These are phyloP conservation scores for Citrus sp. DNA, from an alignment of 345 rosid genomes.

Conservation along the genomic window DNA sequence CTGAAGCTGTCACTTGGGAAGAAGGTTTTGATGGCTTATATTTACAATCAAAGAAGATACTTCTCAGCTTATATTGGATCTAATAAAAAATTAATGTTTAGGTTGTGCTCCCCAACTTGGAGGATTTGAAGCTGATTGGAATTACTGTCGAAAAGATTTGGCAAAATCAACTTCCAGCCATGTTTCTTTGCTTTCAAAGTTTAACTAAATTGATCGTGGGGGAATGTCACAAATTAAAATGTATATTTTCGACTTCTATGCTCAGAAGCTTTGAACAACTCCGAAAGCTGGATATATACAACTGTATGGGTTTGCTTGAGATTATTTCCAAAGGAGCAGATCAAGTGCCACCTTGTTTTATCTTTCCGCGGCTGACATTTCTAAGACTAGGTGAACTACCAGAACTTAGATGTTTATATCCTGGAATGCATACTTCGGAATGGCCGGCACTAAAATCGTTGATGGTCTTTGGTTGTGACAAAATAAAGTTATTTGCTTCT, in stretches of 20 bases:
- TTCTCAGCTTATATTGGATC: neutral
- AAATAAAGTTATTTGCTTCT: too few relatives aligned
- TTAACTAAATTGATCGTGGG: neutral
- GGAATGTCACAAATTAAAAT: neutral
- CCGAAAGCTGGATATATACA: neutral
- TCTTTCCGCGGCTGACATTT: too few relatives aligned
- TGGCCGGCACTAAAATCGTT: too few relatives aligned
- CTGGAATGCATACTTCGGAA: too few relatives aligned
- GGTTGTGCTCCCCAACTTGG: conserved; percentile 21
- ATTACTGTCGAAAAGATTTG: conserved; percentile 6
- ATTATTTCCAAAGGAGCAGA: conserved; percentile 5
- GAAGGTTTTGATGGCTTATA: too few relatives aligned
- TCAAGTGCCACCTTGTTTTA: neutral
- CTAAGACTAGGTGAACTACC: rapidly evolving
- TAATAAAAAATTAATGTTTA: neutral
- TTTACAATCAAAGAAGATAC: too few relatives aligned
- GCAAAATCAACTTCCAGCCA: neutral
- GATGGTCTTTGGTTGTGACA: too few relatives aligned
- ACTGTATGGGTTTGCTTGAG: neutral
- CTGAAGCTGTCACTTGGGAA: too few relatives aligned
- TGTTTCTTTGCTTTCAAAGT: neutral
- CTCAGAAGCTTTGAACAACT: neutral
- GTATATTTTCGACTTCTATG: neutral
- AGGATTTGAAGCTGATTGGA: neutral
- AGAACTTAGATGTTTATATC: too few relatives aligned